Evolutionary conservation across 2,329 filamentous ascomycete species (phyloP), one percentile per base, ranked within the genome.

Genomic region (Beauveria sp.): DNA sequence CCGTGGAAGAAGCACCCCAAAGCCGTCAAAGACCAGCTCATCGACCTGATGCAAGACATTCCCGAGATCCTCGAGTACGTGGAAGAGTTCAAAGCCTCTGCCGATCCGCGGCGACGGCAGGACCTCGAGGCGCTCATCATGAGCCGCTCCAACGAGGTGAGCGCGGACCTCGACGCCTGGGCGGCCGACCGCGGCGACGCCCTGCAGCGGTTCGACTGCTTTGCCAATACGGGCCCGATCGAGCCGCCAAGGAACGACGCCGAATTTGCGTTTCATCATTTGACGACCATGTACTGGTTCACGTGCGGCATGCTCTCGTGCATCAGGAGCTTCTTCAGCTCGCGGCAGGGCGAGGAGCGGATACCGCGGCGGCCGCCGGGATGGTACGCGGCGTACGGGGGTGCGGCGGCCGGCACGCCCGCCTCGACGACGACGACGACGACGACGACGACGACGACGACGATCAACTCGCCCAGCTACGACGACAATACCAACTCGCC

Each of bases 1-100:
- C 73, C 73, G 0, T 75, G 72, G 72, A 63, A 66, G 34, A 55
- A 63, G 5, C 64, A 65, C 3, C 67, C 71, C 0, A 74, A 72
- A 40, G 65, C 70, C 7, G 57, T 66, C 14, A 70, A 69, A 24
- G 72, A 75, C 50, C 65, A 69, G 24, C 57, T 74, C 12, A 64
- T 69, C 8, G 72, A 73, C 43, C 64, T 73, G 4, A 61, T 74
- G 9, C 68, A 69, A 7, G 71, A 73, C 12, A 63, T 71, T 0
- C 69, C 69, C 1, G 66, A 64, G 8, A 62, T 72, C 6, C 63
- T 72, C 1, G 67, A 71, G 53, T 65, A 68, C 34, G 51, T 70
- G 1, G 72, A 75, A 49, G 31, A 60, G 2, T 65, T 73, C 56
- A 60, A 63, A 5, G 53, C 49, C 12, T 69, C 65, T 31, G 42